These are phyloP conservation scores for Moringa oleifera DNA, from an alignment of 345 rosid genomes.

Conservation along the genomic window DNA sequence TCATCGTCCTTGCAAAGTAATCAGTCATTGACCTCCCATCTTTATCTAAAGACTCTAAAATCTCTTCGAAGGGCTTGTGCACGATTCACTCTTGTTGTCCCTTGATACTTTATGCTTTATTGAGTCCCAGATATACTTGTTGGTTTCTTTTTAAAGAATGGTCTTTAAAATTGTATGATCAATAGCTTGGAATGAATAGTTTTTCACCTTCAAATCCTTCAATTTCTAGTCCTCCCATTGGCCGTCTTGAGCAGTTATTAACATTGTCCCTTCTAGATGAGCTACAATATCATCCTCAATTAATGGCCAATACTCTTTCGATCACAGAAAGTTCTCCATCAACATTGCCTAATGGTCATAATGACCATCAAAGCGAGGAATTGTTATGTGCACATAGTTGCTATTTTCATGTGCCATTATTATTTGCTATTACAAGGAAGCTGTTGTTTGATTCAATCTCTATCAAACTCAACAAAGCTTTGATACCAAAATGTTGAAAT, in stretches of 20 bases:
- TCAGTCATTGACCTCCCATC: neutral
- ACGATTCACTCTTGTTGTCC: neutral
- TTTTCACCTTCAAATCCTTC: neutral
- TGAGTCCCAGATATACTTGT: neutral
- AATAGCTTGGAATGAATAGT: slow-evolving; percentile 6
- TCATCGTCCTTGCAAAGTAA: neutral
- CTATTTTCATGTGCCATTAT: no score
- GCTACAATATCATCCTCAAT: no score
- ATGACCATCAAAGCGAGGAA: slow-evolving; percentile 8
- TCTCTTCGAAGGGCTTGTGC: slow-evolving; percentile 6
- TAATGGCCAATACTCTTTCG: no score
- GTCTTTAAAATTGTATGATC: neutral
- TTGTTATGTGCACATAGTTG: slow-evolving; percentile 9
- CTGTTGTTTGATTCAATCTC: no score
- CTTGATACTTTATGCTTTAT: slow-evolving; percentile 5
- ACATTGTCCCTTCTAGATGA: no score
- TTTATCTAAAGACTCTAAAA: slow-evolving; percentile 4
- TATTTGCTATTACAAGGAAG: no score
- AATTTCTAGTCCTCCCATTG: no score
- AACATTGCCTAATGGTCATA: slow-evolving; percentile 3
- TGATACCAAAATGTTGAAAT: no score
- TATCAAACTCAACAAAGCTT: no score
- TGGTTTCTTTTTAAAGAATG: neutral
- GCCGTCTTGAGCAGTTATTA: no score
- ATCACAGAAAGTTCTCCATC: slow-evolving; percentile 5